Evolutionary conservation across 148 eudicot species (phyloP).

Genomic region (Rhododendron simsii): DNA sequence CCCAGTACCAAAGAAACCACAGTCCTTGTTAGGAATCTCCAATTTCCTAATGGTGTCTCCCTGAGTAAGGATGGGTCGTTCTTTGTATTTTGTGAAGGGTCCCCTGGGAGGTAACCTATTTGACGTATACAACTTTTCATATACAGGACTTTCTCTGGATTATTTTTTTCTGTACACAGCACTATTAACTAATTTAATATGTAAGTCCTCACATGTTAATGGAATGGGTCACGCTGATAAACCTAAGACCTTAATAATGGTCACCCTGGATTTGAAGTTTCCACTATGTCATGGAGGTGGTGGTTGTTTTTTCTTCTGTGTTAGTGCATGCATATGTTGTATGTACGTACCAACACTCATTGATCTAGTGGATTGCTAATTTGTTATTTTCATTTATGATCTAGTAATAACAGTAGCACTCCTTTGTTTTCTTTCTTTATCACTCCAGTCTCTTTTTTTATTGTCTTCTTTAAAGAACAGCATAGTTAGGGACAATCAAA

Average conservation of each 20-base stretch:
- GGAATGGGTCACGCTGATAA: background rate
- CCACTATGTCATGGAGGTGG: background rate
- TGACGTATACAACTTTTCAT: background rate
- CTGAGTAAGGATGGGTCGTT: slow-evolving; percentile 80
- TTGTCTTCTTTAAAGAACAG: background rate
- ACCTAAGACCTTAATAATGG: background rate
- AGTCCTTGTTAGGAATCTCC: slow-evolving; percentile 59
- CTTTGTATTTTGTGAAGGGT: slow-evolving; percentile 66
- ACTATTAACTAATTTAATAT: background rate
- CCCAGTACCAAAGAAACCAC: slow-evolving; percentile 61
- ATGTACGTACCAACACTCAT: background rate
- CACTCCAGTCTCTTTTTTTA: background rate
- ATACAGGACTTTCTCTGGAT: background rate
- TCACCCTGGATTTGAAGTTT: background rate
- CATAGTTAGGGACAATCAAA: background rate
- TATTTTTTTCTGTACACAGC: background rate
- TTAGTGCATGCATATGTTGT: background rate
- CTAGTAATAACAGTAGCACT: background rate
- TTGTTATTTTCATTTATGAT: background rate
- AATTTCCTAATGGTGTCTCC: slow-evolving; percentile 82
- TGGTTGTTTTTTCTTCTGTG: background rate
- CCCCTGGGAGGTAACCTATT: slow-evolving; percentile 55
- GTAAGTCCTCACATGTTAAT: background rate
- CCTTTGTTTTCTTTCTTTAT: background rate
- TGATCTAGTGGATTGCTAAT: background rate